phyloP scores from a whole-genome alignment of 2,329 filamentous ascomycete genomes.

The Cercospora nicotianae region DNA sequence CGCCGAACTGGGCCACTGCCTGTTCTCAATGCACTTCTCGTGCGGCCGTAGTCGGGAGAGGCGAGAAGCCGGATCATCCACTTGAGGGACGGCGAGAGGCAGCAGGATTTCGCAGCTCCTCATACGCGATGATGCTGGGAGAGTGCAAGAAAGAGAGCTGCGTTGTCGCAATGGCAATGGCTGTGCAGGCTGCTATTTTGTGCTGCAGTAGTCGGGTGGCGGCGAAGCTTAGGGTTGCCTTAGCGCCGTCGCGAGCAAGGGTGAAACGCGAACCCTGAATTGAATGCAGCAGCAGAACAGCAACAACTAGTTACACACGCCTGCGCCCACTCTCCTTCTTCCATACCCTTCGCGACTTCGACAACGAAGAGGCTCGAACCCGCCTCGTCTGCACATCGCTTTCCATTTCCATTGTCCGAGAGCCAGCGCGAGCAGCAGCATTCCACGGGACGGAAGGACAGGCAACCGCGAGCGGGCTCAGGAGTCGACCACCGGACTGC shows the following conservation, averaged over 20 bases:
- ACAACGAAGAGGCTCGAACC: background rate
- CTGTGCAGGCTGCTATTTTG: background rate
- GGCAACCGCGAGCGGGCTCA: background rate
- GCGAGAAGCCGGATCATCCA: background rate
- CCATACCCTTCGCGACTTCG: background rate
- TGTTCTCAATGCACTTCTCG: background rate
- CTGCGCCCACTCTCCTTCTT: background rate
- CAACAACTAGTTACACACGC: background rate
- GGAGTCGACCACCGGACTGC: slow-evolving; percentile 2
- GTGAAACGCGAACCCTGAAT: slow-evolving; percentile 4
- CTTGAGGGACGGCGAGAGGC: background rate
- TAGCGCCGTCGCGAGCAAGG: background rate
- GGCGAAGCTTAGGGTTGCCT: background rate
- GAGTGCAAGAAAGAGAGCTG: background rate
- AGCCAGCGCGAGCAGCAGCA: background rate
- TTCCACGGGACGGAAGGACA: background rate
- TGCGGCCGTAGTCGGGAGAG: background rate
- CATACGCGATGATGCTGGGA: background rate
- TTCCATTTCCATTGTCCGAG: background rate
- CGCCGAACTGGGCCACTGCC: background rate
- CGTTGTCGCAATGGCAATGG: background rate
- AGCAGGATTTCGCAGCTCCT: slow-evolving; percentile 1
- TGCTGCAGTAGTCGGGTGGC: background rate
- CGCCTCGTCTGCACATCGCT: background rate
- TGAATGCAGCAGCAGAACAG: background rate